These are phyloP conservation scores for Ogataea degrootiae DNA, from an alignment of 805 yeast species.

Conservation along the genomic window DNA sequence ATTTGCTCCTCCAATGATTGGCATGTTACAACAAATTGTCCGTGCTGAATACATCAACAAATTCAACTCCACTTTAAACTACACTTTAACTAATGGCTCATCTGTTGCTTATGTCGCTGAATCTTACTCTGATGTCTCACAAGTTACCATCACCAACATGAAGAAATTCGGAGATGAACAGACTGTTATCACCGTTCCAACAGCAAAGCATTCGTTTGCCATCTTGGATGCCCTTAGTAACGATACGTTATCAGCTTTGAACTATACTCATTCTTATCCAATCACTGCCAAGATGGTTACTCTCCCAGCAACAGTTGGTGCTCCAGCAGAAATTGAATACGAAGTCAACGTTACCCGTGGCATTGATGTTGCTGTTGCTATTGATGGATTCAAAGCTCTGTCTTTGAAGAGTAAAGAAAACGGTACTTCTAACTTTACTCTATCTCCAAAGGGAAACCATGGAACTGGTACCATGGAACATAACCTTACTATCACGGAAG, in stretches of 20 bases:
- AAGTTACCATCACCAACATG: conserved; percentile 37
- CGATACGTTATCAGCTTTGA: conserved; percentile 15
- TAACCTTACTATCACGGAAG: conserved; percentile 26
- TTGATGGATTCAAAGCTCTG: conserved; percentile 22
- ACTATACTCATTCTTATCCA: conserved; percentile 27
- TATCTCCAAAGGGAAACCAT: conserved; percentile 41
- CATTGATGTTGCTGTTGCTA: conserved; percentile 10
- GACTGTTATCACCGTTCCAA: conserved; percentile 20
- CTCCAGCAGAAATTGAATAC: conserved; percentile 23
- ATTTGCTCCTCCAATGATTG: conserved; percentile 35
- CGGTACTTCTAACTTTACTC: conserved; percentile 40
- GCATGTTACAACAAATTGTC: conserved; percentile 35
- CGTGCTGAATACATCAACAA: conserved; percentile 31
- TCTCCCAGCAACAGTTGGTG: conserved; percentile 7
- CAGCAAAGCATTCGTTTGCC: conserved; percentile 22
- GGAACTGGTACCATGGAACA: conserved; percentile 39
- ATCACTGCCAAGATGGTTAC: conserved; percentile 22
- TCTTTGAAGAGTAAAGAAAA: conserved; percentile 32
- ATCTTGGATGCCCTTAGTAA: conserved; percentile 19
- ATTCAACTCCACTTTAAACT: conserved; percentile 33
- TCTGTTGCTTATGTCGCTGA: conserved; percentile 27
- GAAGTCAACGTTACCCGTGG: conserved; percentile 27
- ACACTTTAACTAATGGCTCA: conserved; percentile 36
- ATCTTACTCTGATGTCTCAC: conserved; percentile 27
- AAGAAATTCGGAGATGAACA: conserved; percentile 37